Conservation (phyloP, 495 filamentous ascomycete species). For the Xeromyces bisporus region DNA sequence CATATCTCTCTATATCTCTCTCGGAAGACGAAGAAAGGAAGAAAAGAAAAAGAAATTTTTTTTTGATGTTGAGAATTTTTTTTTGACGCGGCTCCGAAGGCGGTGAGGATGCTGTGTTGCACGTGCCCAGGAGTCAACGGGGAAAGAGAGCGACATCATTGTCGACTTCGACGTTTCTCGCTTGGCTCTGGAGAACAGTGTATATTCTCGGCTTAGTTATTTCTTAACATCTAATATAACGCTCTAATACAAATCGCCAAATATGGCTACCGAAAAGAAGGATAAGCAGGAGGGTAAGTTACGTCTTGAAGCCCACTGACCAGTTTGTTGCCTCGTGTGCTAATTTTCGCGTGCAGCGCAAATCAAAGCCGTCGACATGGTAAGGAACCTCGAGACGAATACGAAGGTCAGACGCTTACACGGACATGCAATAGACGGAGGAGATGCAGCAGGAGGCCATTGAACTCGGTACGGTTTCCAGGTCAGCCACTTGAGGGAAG, state of each 20-base stretch:
- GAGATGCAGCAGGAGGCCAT: conserved; percentile 93
- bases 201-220: too few species aligned
- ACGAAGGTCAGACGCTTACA: conserved; percentile 5
- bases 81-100: conserved; percentile 17
- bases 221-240: too few species aligned
- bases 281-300: conserved; percentile 55
- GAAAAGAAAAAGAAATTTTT: conserved; percentile 15
- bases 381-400: conserved; percentile 23
- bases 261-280: conserved; percentile 40
- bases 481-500: conserved; percentile 1
- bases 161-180: too few species aligned
- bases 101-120: conserved; percentile 15
- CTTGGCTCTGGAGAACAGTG: too few species aligned
- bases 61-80: conserved; percentile 8
- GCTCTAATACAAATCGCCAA: conserved; percentile 5
- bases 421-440: conserved; percentile 55
- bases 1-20: conserved; percentile 1
- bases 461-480: conserved; percentile 59
- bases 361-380: conserved; percentile 97
- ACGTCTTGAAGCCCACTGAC: not conserved
- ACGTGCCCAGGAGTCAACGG: conserved; percentile 3
- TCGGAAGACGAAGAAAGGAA: conserved; percentile 8
- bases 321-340: conserved; percentile 4
- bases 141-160: too few species aligned
- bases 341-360: conserved; percentile 45